phyloP scores from a whole-genome alignment of 176 grass and related monocot genomes.

The Avena atlantica region DNA sequence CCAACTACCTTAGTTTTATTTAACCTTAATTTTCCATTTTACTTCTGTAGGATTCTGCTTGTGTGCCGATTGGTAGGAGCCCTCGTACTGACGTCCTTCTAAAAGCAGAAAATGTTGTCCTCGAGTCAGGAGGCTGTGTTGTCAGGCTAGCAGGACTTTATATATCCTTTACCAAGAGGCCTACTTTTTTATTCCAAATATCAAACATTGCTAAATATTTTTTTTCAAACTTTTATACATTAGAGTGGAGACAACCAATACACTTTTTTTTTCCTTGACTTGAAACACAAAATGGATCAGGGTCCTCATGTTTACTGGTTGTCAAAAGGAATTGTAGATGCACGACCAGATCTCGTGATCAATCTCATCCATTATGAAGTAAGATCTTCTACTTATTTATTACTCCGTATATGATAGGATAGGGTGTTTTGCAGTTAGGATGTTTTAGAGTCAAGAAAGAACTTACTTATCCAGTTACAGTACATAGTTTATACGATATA shows the following conservation, averaged over 20 bases:
- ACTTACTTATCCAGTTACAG: background rate
- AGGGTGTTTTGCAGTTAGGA: background rate
- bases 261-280: conserved; percentile 52
- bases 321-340: conserved; percentile 74
- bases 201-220: background rate
- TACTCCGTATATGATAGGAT: background rate
- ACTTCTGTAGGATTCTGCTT: conserved; percentile 69
- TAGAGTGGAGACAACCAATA: conserved; percentile 21
- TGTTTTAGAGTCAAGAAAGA: background rate
- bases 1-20: conserved; percentile 18
- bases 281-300: conserved; percentile 70
- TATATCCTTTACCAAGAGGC: conserved; percentile 70
- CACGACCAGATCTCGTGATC: conserved; percentile 77
- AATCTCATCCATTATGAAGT: conserved; percentile 98
- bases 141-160: conserved; percentile 91
- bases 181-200: conserved; percentile 17
- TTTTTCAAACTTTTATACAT: background rate
- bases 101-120: conserved; percentile 81
- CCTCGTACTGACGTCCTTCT: conserved; percentile 77
- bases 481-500: background rate
- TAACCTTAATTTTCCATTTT: conserved; percentile 36
- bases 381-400: conserved; percentile 44
- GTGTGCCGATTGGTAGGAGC: conserved; percentile 69
- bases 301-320: conserved; percentile 84
- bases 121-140: conserved; percentile 77